Evolutionary conservation across 108 stramenopile species (phyloP).

Genomic region (Nitzschia sp.): DNA sequence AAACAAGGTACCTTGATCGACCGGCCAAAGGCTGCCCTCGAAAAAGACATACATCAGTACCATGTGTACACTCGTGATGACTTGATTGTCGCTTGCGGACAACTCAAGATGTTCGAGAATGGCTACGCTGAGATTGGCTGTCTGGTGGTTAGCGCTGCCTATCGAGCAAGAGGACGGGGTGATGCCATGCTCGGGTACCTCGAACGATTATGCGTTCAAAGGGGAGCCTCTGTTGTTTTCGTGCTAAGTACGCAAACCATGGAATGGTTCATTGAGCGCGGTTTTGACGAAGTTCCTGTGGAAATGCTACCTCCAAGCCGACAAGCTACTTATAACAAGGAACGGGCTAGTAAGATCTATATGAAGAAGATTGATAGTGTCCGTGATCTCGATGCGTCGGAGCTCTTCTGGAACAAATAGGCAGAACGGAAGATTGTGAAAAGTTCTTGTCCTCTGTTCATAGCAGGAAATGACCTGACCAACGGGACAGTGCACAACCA

Average conservation of each 20-base stretch:
- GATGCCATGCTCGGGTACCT: constrained; percentile 96
- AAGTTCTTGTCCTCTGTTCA: no score
- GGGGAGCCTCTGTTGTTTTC: constrained; percentile 77
- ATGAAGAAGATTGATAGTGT: constrained; percentile 79
- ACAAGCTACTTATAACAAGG: constrained; percentile 75
- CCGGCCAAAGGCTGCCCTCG: constrained; percentile 73
- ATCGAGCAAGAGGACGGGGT: constrained; percentile 86
- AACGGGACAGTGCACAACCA: no score
- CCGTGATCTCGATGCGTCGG: constrained; percentile 83
- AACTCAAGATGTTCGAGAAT: constrained; percentile 81
- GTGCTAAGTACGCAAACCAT: constrained; percentile 94
- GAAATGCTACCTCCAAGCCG: constrained; percentile 72
- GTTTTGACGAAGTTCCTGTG: constrained; percentile 76
- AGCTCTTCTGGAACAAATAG: constrained; percentile 81
- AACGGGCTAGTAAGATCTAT: constrained; percentile 84
- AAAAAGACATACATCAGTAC: constrained; percentile 81
- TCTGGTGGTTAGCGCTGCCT: constrained; percentile 86
- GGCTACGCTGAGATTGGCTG: constrained; percentile 93
- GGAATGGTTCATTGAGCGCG: constrained; percentile 96
- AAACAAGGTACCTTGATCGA: constrained; percentile 80
- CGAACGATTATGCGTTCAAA: constrained; percentile 82
- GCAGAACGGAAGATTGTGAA: no score
- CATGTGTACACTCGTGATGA: constrained; percentile 91
- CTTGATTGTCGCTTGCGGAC: constrained; percentile 86
- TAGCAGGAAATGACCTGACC: no score